A percentile compares a stretch with the other conserved stretches of the same genome.
phyloP scores from a whole-genome alignment of 371 early-diverging fungal genomes.

The Fennellomyces sp. region DNA sequence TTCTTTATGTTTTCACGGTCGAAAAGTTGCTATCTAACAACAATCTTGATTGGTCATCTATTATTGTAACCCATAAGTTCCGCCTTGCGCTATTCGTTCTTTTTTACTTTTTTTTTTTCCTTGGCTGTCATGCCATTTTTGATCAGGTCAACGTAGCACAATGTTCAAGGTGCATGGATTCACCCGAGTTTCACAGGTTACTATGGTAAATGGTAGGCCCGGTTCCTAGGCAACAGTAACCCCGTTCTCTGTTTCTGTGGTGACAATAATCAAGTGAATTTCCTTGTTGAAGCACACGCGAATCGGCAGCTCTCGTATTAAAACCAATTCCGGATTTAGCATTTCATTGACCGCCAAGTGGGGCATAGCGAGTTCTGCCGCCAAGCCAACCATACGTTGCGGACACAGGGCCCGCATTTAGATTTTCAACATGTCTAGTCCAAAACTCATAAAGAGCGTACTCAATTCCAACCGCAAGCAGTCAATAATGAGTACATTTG shows the following conservation, averaged over 20 bases:
- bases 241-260: neutral
- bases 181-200: neutral
- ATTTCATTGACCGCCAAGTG: too few relatives aligned
- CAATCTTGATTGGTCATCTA: too few relatives aligned
- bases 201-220: neutral
- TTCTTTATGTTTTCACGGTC: too few relatives aligned
- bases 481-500: slow-evolving; percentile 2
- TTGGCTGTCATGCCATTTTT: neutral
- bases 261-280: too few relatives aligned
- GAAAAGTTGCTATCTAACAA: too few relatives aligned
- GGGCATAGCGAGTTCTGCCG: too few relatives aligned
- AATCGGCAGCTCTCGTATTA: too few relatives aligned
- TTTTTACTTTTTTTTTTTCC: neutral
- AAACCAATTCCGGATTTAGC: too few relatives aligned
- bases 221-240: too few relatives aligned
- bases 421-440: neutral
- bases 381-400: too few relatives aligned
- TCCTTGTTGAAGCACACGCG: too few relatives aligned
- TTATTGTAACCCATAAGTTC: too few relatives aligned
- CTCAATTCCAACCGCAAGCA: neutral
- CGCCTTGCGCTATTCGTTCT: neutral
- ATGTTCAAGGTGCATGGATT: neutral
- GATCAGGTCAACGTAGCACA: neutral
- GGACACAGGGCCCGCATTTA: neutral
- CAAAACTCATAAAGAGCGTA: neutral